Evolutionary conservation across 306 rosid species (phyloP), one percentile per base, ranked within the genome.

Genomic region (Elaeagnus macrophylla): DNA sequence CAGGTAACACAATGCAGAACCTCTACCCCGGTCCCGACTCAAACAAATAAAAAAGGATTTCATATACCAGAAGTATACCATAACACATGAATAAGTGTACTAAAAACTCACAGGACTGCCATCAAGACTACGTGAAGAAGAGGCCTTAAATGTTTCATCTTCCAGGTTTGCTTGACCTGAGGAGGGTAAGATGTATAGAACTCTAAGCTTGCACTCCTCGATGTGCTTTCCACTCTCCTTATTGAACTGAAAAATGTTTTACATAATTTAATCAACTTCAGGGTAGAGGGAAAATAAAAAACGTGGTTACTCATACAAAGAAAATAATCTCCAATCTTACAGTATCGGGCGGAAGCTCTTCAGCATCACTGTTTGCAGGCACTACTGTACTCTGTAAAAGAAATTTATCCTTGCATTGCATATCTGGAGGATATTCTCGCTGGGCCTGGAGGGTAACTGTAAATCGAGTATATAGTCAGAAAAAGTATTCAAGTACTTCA

Each of bases 391-490:
- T 87, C 78, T 87, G 96, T 57, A 91, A 63, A 59, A 91, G 99
- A 80, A 91, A 91, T 77, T 84, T 91, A 75, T 91, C 99, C 67
- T 87, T 87, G 76, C 88, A 81, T 54, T 82, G 89, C 89, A 78
- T 69, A 66, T 90, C 89, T 43, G 79, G 76, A 67, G 97, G 97
- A 75, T 76, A 76, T 76, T 86, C 99, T 38, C 56, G 89, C 54
- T 82, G 95, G 25, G 93, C 95, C 75, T 91, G 99, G 54, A 87
- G 99, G 71, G 95, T 91, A 51, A 91, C 99, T 91, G 87, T 48
- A 74, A 69, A 60, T 52, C 56, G 63, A 69, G 67, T 64, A 72
- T 62, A 54, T 41, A 60, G 55, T 70, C 61, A 32, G 44, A 62
- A 19, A 35, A 47, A 42, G 41, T 61, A 54, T 15, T 47, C 35